These are phyloP conservation scores for Dactylellina sp. DNA, from an alignment of 2,329 filamentous ascomycete genomes.

Conservation along the genomic window DNA sequence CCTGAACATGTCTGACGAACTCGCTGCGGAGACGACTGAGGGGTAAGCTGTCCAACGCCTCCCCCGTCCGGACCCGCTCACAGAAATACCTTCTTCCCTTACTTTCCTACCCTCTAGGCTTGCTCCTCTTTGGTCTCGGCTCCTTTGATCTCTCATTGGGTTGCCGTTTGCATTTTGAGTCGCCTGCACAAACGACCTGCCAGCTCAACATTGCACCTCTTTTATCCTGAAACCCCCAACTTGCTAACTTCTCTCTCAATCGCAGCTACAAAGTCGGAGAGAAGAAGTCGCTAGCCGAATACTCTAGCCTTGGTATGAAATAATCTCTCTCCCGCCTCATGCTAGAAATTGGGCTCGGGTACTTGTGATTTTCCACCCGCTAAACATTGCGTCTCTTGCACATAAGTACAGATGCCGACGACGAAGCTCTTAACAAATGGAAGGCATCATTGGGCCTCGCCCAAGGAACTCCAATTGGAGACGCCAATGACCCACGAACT, in stretches of 20 bases:
- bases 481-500: constrained; percentile 59
- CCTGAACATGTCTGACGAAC: constrained; percentile 44
- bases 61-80: not conserved
- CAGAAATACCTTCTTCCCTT: not conserved
- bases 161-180: no score
- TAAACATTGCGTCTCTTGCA: constrained; percentile 54
- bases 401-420: constrained; percentile 71
- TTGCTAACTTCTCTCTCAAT: constrained; percentile 24
- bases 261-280: constrained; percentile 91
- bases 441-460: constrained; percentile 94
- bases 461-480: constrained; percentile 62
- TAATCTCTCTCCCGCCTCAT: no score
- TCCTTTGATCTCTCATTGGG: not conserved
- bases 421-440: constrained; percentile 96
- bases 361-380: no score
- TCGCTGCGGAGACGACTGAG: constrained; percentile 26
- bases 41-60: constrained; percentile 32
- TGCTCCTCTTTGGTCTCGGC: no score
- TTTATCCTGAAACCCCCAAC: constrained; percentile 3
- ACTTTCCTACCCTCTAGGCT: no score
- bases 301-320: constrained; percentile 88
- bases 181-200: not conserved
- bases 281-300: constrained; percentile 97
- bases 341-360: no score
- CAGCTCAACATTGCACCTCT: not conserved